Evolutionary conservation across 169 alveolate genomes (phyloP), one percentile per base, ranked within the genome.

Genomic region (Plasmodium coatneyi): DNA sequence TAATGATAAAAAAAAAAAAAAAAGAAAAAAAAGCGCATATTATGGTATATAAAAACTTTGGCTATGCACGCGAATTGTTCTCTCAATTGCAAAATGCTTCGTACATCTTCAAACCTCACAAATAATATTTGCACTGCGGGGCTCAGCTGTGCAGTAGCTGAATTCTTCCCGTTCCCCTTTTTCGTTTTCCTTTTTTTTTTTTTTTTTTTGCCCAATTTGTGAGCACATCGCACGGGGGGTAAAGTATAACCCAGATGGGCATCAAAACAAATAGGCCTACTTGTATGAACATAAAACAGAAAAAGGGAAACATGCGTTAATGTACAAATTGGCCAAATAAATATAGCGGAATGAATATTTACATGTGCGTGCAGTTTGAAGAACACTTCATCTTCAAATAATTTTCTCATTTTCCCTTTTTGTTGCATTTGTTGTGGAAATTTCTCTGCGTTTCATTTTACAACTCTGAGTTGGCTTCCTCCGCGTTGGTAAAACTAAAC

Each of bases 391-490:
- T 22, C n/a, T 41, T 25, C 30, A 5, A n/a, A 46, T 1, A 80
- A 46, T 22, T 30, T 22, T 5, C 9, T 1, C 28, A 28, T 52
- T 14, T 25, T 32, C 39, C 43, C 71, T 19, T 28, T 9, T 54
- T 52, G 9, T 54, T 81, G 19, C 25, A n/a, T 25, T 66, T 22
- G 22, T 5, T 10, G n/a, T 10, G 36, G 10, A 5, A 66, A 19
- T n/a, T 66, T 7, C 76, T 3, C 76, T 28, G 16, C 76, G 30
- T 14, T 22, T 19, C 76, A 66, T 9, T 9, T 66, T 36, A 84
- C 39, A 84, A 74, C 79, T 84, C 92, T 6, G 84, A 36, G 60
- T 84, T 84, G 25, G 19, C 22, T n/a, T 84, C 92, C 36, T 52
- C 60, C 60, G 41, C 14, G 25, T 10, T 32, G 43, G 70, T 52